Base-by-base conservation (phyloP, 805 yeast species). In the Kazachstania psychrophila region DNA sequence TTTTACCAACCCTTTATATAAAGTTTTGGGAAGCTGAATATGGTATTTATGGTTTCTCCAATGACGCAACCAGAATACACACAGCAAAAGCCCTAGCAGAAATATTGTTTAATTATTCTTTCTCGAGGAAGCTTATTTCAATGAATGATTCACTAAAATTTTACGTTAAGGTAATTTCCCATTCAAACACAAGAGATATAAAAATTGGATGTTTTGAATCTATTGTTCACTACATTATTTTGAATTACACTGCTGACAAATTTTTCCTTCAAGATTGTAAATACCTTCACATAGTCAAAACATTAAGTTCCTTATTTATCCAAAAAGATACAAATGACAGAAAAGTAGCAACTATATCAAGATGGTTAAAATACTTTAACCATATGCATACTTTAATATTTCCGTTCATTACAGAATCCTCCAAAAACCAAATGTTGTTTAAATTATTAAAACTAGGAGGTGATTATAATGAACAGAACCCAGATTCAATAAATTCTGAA, bases 1-100 rank as follows among this genome's bases (percentile, higher is more conserved):
- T 54, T 11, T 26, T 42, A 10, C 29, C 39, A n/a, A 35, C 40
- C 1, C 25, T 58, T 6, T 44, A 45, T 27, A 29, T 44, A 1
- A 54, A 45, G 31, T 53, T 52, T 31, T 39, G 45, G 15, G 51
- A 49, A 22, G 43, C 43, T 11, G 58, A 54, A 28, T 34, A 53
- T 25, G 58, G 56, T 1, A 42, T 47, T 6, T 52, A 45, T 38
- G 60, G 60, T 22, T 34, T 48, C 47, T 41, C 63, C 39, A 44
- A 54, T 43, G 47, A 54, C 40, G 30, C 30, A 6, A 34, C 64
- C 38, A 33, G 55, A 37, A 30, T 50, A 12, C 40, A 29, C 7
- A 52, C 65, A 0, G 64, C 68, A 1, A 59, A 52, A 26, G 37
- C 60, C 1, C 20, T 65, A 9, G 64, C 68, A 0, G 68, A 65